A percentile compares a stretch with the other conserved stretches of the same genome.
Conservation (phyloP, 164 flowering plant genomes). For the Protea cynaroides region DNA sequence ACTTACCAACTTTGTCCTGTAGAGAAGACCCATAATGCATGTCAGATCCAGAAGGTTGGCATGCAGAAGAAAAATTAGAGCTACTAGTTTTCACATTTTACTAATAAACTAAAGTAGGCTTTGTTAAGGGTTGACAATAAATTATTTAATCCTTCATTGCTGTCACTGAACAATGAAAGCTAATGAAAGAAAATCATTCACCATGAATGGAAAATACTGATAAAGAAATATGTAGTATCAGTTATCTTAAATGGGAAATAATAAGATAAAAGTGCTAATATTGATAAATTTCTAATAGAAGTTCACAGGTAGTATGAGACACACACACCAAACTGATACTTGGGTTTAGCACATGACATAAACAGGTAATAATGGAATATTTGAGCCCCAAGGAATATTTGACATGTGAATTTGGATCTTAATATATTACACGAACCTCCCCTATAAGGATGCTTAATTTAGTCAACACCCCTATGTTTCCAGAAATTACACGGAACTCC, state of each 20-base stretch:
- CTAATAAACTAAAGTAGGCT: background rate
- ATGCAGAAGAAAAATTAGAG: slow-evolving; percentile 1
- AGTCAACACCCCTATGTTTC: no score
- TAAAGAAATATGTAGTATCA: background rate
- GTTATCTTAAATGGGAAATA: background rate
- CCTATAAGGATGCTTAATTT: no score
- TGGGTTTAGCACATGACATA: no score
- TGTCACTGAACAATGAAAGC: background rate
- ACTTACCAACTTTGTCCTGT: slow-evolving; percentile 99
- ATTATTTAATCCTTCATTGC: background rate
- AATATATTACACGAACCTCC: no score
- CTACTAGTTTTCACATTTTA: background rate
- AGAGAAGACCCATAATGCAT: slow-evolving; percentile 12
- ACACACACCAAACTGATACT: no score
- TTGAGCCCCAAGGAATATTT: no score
- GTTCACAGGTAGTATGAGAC: no score
- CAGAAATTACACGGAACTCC: no score
- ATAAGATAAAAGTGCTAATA: background rate
- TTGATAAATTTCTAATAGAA: no score
- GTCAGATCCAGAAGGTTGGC: slow-evolving; percentile 6
- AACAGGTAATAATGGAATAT: no score
- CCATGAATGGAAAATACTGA: background rate
- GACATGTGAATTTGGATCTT: no score
- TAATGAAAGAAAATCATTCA: background rate
- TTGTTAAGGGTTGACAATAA: no score